Evolutionary conservation across 768 basidiomycete genomes (phyloP).

Genomic region (Fistulinella prunicolor): DNA sequence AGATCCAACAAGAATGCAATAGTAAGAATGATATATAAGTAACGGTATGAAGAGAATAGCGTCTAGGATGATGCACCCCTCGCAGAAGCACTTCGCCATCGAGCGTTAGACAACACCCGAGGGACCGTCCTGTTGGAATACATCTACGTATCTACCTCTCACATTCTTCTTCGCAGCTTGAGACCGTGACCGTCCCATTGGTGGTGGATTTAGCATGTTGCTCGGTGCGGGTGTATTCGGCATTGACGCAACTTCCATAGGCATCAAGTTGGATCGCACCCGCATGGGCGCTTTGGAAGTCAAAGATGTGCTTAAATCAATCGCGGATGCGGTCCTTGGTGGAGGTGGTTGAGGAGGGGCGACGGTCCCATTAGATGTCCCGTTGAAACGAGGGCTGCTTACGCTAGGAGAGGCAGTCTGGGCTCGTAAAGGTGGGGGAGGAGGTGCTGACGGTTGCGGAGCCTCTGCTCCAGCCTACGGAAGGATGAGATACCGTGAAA

Average conservation of each 20-base stretch:
- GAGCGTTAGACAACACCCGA: constrained; percentile 14
- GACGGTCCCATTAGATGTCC: constrained; percentile 22
- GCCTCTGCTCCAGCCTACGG: constrained; percentile 53
- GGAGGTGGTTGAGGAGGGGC: constrained; percentile 17
- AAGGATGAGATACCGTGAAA: not conserved
- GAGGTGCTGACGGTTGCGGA: constrained; percentile 52
- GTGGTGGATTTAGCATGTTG: constrained; percentile 28
- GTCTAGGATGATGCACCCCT: not conserved
- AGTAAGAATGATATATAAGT: constrained; percentile 18
- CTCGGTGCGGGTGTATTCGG: constrained; percentile 30
- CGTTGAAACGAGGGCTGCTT: constrained; percentile 35
- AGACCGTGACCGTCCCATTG: constrained; percentile 51
- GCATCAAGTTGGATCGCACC: constrained; percentile 63
- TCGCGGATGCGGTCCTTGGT: constrained; percentile 59
- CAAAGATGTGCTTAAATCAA: constrained; percentile 54
- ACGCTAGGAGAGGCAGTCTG: constrained; percentile 82
- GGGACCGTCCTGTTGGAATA: constrained; percentile 62
- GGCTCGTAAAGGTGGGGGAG: constrained; percentile 79
- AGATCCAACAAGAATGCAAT: constrained; percentile 17
- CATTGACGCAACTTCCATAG: constrained; percentile 39
- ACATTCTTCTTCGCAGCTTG: constrained; percentile 69
- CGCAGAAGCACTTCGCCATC: not conserved
- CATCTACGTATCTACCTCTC: constrained; percentile 85
- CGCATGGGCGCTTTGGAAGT: constrained; percentile 53
- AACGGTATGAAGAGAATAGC: constrained; percentile 12